phyloP scores from a whole-genome alignment of 2,329 filamentous ascomycete species.

The Alternaria novae-zelandiae region DNA sequence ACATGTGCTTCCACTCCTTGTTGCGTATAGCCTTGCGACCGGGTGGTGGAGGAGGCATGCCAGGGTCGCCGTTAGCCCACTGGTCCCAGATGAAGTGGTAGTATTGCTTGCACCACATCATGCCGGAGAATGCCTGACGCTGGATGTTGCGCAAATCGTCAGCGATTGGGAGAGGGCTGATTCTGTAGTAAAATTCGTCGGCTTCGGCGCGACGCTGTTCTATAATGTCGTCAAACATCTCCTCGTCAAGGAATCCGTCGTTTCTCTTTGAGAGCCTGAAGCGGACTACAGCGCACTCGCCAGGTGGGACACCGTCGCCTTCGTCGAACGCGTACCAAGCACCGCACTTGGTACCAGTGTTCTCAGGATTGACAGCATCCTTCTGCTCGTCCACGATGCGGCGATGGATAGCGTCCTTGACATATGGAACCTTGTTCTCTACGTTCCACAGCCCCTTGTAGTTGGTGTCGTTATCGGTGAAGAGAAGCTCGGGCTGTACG shows the following conservation, averaged over 20 bases:
- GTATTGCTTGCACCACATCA: conserved; percentile 99
- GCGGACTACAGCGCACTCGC: conserved; percentile 93
- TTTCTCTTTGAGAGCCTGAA: conserved; percentile 82
- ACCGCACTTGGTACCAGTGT: conserved; percentile 83
- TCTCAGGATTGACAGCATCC: conserved; percentile 78
- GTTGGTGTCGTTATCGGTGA: conserved; percentile 97
- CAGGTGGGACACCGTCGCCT: conserved; percentile 82
- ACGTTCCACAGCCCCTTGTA: conserved; percentile 76
- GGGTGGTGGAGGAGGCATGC: conserved; percentile 83
- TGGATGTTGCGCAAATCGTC: conserved; percentile 96
- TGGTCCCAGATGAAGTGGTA: conserved; percentile 98
- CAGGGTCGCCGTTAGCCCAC: conserved; percentile 93
- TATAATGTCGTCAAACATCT: conserved; percentile 88
- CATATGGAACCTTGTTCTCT: conserved; percentile 77
- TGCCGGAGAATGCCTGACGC: conserved; percentile 89
- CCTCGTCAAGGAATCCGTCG: conserved; percentile 85
- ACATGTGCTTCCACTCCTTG: conserved; percentile 89
- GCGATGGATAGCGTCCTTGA: conserved; percentile 94
- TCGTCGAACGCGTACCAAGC: conserved; percentile 95
- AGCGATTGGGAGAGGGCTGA: conserved; percentile 91
- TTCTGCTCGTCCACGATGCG: conserved; percentile 84
- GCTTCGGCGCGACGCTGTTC: conserved; percentile 87
- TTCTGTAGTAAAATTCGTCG: conserved; percentile 92
- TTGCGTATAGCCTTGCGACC: conserved; percentile 83
- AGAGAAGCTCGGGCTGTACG: conserved; percentile 82